These are phyloP conservation scores for Xylaria sp. DNA, from an alignment of 2,329 filamentous ascomycete species.

Conservation along the genomic window DNA sequence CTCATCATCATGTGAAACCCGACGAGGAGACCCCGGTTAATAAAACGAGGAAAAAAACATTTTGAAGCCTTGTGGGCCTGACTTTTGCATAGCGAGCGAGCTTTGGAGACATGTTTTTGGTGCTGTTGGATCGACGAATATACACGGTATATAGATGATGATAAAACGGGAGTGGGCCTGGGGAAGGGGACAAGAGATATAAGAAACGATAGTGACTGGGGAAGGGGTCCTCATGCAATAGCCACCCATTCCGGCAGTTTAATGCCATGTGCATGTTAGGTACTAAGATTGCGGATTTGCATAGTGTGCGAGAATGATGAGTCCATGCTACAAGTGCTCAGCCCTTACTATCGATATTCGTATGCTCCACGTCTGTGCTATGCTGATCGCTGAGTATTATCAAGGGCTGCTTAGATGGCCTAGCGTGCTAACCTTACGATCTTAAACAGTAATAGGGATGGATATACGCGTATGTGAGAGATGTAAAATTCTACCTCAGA, in stretches of 20 bases:
- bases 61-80: not conserved
- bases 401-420: too few species aligned
- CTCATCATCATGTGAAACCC: constrained; percentile 28
- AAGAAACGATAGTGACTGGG: not conserved
- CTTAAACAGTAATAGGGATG: too few species aligned
- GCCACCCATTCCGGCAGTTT: not conserved
- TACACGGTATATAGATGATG: not conserved
- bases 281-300: not conserved
- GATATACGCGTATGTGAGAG: too few species aligned
- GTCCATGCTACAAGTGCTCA: too few species aligned
- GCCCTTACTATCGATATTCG: too few species aligned
- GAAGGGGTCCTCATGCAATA: not conserved
- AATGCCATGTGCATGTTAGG: not conserved
- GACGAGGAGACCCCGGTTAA: not conserved
- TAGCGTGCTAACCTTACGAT: too few species aligned
- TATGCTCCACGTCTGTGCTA: too few species aligned
- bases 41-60: not conserved
- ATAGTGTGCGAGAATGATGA: not conserved
- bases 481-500: too few species aligned
- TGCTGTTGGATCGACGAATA: not conserved
- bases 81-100: constrained; percentile 12
- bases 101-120: not conserved
- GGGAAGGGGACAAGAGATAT: not conserved
- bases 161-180: not conserved
- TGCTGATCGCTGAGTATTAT: too few species aligned